A percentile compares a stretch with the other conserved stretches of the same genome.
Evolutionary conservation across 371 early-diverging fungal species (phyloP).

Genomic region (Apophysomyces variabilis): DNA sequence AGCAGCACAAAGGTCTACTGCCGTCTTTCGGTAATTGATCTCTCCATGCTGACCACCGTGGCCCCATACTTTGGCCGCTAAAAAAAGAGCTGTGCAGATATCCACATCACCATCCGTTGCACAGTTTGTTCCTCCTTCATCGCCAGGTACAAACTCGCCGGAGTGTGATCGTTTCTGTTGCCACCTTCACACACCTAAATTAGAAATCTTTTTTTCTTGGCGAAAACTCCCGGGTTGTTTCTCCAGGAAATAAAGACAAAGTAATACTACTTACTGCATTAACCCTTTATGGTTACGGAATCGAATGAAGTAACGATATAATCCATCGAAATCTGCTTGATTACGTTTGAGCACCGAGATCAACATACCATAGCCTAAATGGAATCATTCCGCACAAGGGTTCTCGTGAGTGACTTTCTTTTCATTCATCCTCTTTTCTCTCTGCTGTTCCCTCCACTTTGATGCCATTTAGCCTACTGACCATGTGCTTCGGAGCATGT

Average conservation of each 20-base stretch:
- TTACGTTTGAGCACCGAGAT: conserved; percentile 64
- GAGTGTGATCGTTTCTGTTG: conserved; percentile 50
- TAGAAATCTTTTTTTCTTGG: not conserved
- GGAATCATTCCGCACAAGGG: not conserved
- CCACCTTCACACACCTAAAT: conserved; percentile 38
- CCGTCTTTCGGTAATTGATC: conserved; percentile 54
- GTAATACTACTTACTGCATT: conserved; percentile 42
- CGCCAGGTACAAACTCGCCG: conserved; percentile 49
- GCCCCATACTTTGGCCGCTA: conserved; percentile 62
- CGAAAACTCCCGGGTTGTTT: not conserved
- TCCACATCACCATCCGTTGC: conserved; percentile 71
- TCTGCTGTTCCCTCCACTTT: too few relatives aligned
- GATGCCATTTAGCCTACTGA: conserved; percentile 3
- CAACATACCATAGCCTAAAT: conserved; percentile 65
- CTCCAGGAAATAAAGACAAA: not conserved
- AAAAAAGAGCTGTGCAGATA: conserved; percentile 60
- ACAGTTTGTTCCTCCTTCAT: conserved; percentile 60
- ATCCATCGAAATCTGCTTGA: conserved; percentile 64
- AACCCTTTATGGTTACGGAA: conserved; percentile 61
- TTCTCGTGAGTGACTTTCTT: conserved; percentile 2
- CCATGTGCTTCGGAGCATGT: conserved; percentile 61
- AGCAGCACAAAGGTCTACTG: conserved; percentile 45
- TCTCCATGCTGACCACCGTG: conserved; percentile 55
- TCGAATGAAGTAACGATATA: conserved; percentile 58
- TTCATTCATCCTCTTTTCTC: too few relatives aligned